Evolutionary conservation across 2,329 filamentous ascomycete species (phyloP).

Genomic region (Fusarium papillatum): DNA sequence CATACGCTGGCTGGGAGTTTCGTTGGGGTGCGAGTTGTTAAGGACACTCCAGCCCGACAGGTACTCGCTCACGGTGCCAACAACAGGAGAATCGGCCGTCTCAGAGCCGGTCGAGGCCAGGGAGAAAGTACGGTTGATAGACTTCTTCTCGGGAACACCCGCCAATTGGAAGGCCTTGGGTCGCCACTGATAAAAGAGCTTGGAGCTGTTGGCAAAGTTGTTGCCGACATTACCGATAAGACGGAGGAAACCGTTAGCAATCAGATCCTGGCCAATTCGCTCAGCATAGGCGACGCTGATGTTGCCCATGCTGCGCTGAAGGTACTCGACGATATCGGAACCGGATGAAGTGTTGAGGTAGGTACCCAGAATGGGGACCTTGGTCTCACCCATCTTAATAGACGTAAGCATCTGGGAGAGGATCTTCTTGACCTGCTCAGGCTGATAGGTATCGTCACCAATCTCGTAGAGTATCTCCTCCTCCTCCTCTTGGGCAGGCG

Average conservation of each 20-base stretch:
- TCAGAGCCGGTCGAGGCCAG: slow-evolving; percentile 71
- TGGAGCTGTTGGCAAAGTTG: slow-evolving; percentile 97
- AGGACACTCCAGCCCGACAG: slow-evolving; percentile 93
- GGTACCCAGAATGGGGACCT: slow-evolving; percentile 94
- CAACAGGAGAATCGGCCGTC: slow-evolving; percentile 79
- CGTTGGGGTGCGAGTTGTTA: slow-evolving; percentile 87
- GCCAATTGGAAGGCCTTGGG: slow-evolving; percentile 90
- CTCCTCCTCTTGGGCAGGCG: slow-evolving; percentile 69
- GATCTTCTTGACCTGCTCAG: slow-evolving; percentile 92
- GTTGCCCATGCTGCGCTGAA: slow-evolving; percentile 89
- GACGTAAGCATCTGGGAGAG: slow-evolving; percentile 87
- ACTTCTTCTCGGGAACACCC: slow-evolving; percentile 90
- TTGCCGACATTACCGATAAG: slow-evolving; percentile 95
- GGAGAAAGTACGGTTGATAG: slow-evolving; percentile 81
- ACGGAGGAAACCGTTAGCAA: slow-evolving; percentile 87
- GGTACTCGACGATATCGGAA: slow-evolving; percentile 94
- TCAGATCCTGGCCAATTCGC: slow-evolving; percentile 93
- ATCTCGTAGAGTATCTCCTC: slow-evolving; percentile 88
- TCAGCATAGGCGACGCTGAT: slow-evolving; percentile 92
- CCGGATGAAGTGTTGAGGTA: slow-evolving; percentile 95
- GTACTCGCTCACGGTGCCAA: slow-evolving; percentile 89
- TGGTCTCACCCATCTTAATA: slow-evolving; percentile 90
- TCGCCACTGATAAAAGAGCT: slow-evolving; percentile 98
- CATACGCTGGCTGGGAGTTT: slow-evolving; percentile 88
- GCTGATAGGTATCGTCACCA: slow-evolving; percentile 87